Conservation (phyloP, 805 yeast species). For the Suhomyces kilbournensis region DNA sequence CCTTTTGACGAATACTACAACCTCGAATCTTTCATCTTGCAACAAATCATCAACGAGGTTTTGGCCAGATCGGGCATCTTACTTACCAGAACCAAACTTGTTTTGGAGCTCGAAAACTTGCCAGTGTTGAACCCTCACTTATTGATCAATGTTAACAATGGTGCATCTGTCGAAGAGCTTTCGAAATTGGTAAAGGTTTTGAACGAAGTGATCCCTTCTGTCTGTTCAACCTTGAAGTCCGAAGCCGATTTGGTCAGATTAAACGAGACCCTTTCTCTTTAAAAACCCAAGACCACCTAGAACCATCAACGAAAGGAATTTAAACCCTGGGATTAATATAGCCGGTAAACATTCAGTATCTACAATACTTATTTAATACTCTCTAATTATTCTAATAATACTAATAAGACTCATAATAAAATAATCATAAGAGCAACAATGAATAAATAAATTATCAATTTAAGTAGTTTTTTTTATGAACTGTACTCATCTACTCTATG, state of each 20-base stretch:
- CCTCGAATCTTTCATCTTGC: slow-evolving; percentile 60
- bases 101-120: slow-evolving; percentile 70
- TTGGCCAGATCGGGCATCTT: slow-evolving; percentile 53
- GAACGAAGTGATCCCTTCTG: slow-evolving; percentile 17
- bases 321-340: too few species aligned
- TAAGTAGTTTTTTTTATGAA: too few species aligned
- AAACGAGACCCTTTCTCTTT: slow-evolving; percentile 12
- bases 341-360: background rate
- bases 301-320: too few species aligned
- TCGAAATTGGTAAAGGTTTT: slow-evolving; percentile 21
- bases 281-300: too few species aligned
- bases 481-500: too few species aligned
- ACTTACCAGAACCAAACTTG: slow-evolving; percentile 59
- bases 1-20: slow-evolving; percentile 44
- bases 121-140: slow-evolving; percentile 47
- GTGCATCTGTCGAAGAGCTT: slow-evolving; percentile 27
- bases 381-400: background rate
- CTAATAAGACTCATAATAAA: background rate
- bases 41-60: slow-evolving; percentile 58
- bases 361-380: slow-evolving; percentile 1
- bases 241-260: slow-evolving; percentile 26
- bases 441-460: too few species aligned
- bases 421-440: background rate
- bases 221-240: slow-evolving; percentile 11
- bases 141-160: slow-evolving; percentile 29